phyloP scores from a whole-genome alignment of 2,329 filamentous ascomycete species.

The Penicillium digitatum region DNA sequence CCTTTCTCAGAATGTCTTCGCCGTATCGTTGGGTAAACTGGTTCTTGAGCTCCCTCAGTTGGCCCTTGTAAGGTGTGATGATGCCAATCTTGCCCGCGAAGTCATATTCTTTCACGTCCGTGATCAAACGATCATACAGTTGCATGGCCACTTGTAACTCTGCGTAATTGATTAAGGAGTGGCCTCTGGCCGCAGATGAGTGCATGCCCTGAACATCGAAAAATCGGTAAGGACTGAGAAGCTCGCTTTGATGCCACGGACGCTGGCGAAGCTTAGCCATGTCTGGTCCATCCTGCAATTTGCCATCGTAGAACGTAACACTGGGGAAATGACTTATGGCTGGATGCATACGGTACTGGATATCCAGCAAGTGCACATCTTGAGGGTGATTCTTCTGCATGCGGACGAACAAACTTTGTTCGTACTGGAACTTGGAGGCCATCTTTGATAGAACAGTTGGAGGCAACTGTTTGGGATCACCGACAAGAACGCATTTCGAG shows the following conservation, averaged over 20 bases:
- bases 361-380: conserved; percentile 90
- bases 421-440: conserved; percentile 87
- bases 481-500: conserved; percentile 92
- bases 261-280: conserved; percentile 73
- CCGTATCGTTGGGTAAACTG: conserved; percentile 72
- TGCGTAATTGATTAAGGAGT: conserved; percentile 83
- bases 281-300: conserved; percentile 75
- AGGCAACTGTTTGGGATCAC: conserved; percentile 94
- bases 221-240: conserved; percentile 92
- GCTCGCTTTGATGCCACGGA: conserved; percentile 77
- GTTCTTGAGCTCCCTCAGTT: conserved; percentile 72
- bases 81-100: conserved; percentile 85
- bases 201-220: conserved; percentile 93
- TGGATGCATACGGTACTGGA: conserved; percentile 98
- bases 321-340: conserved; percentile 92
- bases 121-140: conserved; percentile 73
- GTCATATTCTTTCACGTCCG: conserved; percentile 66
- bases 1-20: conserved; percentile 66
- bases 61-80: conserved; percentile 96
- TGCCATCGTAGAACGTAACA: conserved; percentile 84
- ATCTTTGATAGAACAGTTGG: conserved; percentile 94
- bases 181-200: conserved; percentile 72
- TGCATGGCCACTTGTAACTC: conserved; percentile 84
- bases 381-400: conserved; percentile 92
- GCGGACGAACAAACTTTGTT: conserved; percentile 95